These are phyloP conservation scores for Pleurotus pulmonarius DNA, from an alignment of 768 basidiomycete genomes.

Conservation along the genomic window DNA sequence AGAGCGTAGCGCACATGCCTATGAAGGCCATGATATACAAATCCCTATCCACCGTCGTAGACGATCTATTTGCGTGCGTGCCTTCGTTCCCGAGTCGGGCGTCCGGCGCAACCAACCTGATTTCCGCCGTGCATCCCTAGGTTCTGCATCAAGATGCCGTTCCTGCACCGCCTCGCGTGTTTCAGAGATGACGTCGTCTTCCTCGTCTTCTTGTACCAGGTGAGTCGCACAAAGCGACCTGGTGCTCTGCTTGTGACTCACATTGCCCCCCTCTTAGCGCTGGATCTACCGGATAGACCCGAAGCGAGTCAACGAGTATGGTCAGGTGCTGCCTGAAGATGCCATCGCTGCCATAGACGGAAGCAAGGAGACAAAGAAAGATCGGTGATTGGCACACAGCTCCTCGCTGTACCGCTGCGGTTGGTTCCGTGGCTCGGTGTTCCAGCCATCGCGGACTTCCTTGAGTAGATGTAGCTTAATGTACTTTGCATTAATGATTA, in stretches of 20 bases:
- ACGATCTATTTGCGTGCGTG: constrained; percentile 83
- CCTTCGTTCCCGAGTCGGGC: constrained; percentile 7
- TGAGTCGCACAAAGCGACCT: constrained; percentile 27
- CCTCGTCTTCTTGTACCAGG: constrained; percentile 90
- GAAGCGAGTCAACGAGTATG: constrained; percentile 94
- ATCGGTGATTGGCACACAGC: constrained; percentile 19
- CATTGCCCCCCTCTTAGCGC: constrained; percentile 44
- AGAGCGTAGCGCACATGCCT: constrained; percentile 97
- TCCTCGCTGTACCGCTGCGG: neutral
- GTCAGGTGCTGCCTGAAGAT: constrained; percentile 69
- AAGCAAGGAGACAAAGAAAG: constrained; percentile 55
- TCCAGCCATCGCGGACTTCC: neutral
- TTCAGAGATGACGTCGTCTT: constrained; percentile 92
- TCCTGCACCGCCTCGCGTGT: constrained; percentile 72
- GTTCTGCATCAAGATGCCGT: constrained; percentile 96
- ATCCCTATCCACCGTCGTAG: constrained; percentile 83
- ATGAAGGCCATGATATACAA: constrained; percentile 99
- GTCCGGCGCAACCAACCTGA: constrained; percentile 13
- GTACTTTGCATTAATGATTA: too few relatives aligned
- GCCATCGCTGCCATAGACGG: constrained; percentile 34
- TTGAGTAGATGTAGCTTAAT: neutral
- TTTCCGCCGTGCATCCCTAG: constrained; percentile 30
- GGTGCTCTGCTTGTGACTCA: constrained; percentile 9
- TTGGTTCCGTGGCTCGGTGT: constrained; percentile 3
- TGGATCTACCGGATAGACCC: constrained; percentile 98